These are phyloP conservation scores for Fusarium drepaniforme DNA, from an alignment of 2,329 filamentous ascomycete species.

Conservation along the genomic window DNA sequence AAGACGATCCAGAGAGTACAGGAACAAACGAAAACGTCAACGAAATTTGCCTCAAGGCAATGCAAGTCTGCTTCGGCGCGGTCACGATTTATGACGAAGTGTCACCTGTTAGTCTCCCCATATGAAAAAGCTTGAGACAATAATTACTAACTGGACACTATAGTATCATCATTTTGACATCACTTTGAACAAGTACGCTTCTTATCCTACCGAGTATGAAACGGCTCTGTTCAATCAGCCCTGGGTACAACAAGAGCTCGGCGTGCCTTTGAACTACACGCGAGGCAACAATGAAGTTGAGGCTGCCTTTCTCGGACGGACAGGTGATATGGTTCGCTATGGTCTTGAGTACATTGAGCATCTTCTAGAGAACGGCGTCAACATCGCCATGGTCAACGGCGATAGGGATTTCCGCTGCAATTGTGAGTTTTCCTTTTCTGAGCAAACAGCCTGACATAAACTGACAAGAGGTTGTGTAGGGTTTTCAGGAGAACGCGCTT, in stretches of 20 bases:
- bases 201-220: slow-evolving; percentile 71
- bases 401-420: slow-evolving; percentile 71
- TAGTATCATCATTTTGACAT: slow-evolving; percentile 71
- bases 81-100: slow-evolving; percentile 5
- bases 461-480: slow-evolving; percentile 3
- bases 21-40: slow-evolving; percentile 53
- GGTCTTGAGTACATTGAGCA: slow-evolving; percentile 59
- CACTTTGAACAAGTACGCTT: slow-evolving; percentile 63
- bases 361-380: slow-evolving; percentile 70
- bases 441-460: not conserved
- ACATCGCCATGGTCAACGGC: slow-evolving; percentile 76
- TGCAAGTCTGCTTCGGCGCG: slow-evolving; percentile 23
- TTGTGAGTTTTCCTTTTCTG: slow-evolving; percentile 55
- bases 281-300: slow-evolving; percentile 52
- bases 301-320: slow-evolving; percentile 67
- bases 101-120: not conserved
- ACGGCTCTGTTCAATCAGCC: slow-evolving; percentile 71
- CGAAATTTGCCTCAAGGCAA: slow-evolving; percentile 64
- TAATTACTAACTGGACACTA: slow-evolving; percentile 18
- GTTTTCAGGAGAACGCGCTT: slow-evolving; percentile 75
- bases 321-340: slow-evolving; percentile 64
- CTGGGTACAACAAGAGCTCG: slow-evolving; percentile 67
- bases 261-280: slow-evolving; percentile 70
- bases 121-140: not conserved
- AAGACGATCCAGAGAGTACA: slow-evolving; percentile 52